Evolutionary conservation across 805 yeast species (phyloP).

Genomic region (Candida piceae): DNA sequence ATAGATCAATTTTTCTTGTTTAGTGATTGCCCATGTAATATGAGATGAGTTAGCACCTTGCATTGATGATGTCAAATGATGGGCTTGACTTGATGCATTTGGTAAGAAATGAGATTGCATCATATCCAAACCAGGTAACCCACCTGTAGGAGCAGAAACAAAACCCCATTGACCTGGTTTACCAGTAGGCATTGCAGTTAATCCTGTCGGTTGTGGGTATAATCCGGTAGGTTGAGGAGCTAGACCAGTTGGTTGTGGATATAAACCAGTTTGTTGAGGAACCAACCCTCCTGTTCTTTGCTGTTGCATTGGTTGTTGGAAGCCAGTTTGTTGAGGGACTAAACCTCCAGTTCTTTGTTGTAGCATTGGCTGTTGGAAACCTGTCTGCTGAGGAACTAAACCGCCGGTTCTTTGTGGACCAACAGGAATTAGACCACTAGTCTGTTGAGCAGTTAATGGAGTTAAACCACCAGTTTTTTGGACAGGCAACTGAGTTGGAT

Average conservation of each 20-base stretch:
- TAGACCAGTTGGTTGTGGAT: constrained; percentile 36
- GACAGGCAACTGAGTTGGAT: constrained; percentile 38
- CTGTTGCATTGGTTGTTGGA: constrained; percentile 37
- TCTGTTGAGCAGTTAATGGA: constrained; percentile 34
- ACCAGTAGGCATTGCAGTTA: constrained; percentile 52
- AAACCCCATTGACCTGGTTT: constrained; percentile 80
- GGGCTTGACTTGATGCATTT: constrained; percentile 28
- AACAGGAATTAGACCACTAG: constrained; percentile 27
- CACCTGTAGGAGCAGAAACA: constrained; percentile 63
- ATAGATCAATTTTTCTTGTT: constrained; percentile 81
- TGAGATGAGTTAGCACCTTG: constrained; percentile 37
- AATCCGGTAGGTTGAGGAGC: constrained; percentile 28
- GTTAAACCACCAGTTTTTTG: constrained; percentile 69
- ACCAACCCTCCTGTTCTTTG: constrained; percentile 28
- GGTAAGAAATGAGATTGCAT: constrained; percentile 69
- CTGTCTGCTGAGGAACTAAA: constrained; percentile 67
- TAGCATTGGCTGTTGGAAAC: constrained; percentile 36
- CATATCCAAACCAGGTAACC: constrained; percentile 63
- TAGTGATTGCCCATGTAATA: constrained; percentile 78
- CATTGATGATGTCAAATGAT: constrained; percentile 26
- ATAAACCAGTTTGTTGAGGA: constrained; percentile 22
- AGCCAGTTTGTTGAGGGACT: constrained; percentile 37
- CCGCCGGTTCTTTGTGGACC: constrained; percentile 22
- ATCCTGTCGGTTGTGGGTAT: constrained; percentile 40
- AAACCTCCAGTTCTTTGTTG: constrained; percentile 54